A percentile compares a stretch with the other conserved stretches of the same genome.
These are phyloP conservation scores for Brassica rapa DNA, from an alignment of 345 rosid genomes.

Conservation along the genomic window DNA sequence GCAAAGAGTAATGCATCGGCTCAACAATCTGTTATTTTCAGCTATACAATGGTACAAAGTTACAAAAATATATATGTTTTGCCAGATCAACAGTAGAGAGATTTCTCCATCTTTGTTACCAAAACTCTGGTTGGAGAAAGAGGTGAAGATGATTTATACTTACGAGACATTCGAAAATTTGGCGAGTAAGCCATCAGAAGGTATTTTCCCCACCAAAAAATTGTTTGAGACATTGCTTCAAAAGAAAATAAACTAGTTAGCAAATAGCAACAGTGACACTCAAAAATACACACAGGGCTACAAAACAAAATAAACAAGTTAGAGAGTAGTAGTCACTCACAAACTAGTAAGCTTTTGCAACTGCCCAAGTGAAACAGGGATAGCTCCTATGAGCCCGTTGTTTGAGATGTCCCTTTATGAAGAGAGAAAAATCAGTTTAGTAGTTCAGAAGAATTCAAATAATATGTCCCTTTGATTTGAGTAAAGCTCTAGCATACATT, in stretches of 20 bases:
- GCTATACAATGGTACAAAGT: conserved; percentile 4
- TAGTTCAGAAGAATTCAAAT: conserved; percentile 21
- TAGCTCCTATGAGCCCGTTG: conserved; percentile 66
- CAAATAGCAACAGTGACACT: conserved; percentile 33
- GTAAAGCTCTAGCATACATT: conserved; percentile 14
- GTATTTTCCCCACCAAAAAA: conserved; percentile 80
- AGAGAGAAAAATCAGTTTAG: conserved; percentile 14
- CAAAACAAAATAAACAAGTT: neutral
- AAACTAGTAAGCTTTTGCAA: conserved; percentile 57
- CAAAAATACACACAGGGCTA: neutral
- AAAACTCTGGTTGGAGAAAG: conserved; percentile 4
- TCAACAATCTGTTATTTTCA: conserved; percentile 9
- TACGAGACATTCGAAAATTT: conserved; percentile 67
- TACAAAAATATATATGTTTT: neutral
- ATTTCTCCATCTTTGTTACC: conserved; percentile 3
- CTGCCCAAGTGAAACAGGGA: conserved; percentile 79
- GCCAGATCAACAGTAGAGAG: conserved; percentile 8
- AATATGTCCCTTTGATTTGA: conserved; percentile 2
- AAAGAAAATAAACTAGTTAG: conserved; percentile 38
- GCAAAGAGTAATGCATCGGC: conserved; percentile 34
- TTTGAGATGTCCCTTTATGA: conserved; percentile 72
- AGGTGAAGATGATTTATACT: conserved; percentile 40
- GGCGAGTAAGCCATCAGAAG: conserved; percentile 67
- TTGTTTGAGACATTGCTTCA: conserved; percentile 88
- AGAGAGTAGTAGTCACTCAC: conserved; percentile 59